Evolutionary conservation across 352 stramenopile genomes (phyloP), one percentile per base, ranked within the genome.

Genomic region (Globisporangium echinulatum): DNA sequence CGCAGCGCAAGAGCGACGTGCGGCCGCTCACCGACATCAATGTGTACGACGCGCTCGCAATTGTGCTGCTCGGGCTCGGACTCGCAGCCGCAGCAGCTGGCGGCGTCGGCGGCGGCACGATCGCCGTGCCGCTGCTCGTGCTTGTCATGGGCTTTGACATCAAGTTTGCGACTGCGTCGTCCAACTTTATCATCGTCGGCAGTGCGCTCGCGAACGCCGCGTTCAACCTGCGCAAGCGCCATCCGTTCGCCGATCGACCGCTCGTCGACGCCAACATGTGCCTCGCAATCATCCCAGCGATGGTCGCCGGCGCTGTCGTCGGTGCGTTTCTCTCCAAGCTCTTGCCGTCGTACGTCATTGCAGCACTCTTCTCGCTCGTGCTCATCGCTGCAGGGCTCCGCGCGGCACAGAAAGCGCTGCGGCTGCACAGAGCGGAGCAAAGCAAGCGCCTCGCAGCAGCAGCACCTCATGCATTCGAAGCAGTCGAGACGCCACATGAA

Each of bases 111-210:
- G 75, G 77, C 48, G 77, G 71, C 0, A 58, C 70, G 14, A 82
- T 87, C 59, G 69, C 83, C 60, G 70, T 87, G 36, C 78, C 78
- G 39, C 61, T 72, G n/a, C 77, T 88, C 64, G 71, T 84, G 59
- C 59, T 85, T 36, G 67, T 82, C 58, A 84, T 88, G 76, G 58
- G 71, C 54, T 86, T 88, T 52, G 74, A 88, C 53, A 82, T 86
- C 58, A 86, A 88, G 63, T 73, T 70, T 52, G 76, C 74, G 17
- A 88, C 76, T 39, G 74, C 79, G 10, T 73, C 74, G 40, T 78
- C 72, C 43, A 86, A 85, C 64, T 67, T 86, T 36, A 73, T 78
- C 67, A 85, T 86, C 66, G 72, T 88, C 25, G 79, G 76, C 53
- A 76, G 76, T 25, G 76, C 76, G 15, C 65, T 85, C 42, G 79